A percentile compares a stretch with the other conserved stretches of the same genome.
phyloP scores from a whole-genome alignment of 179 eudicot species.

The Silene noctiflora region DNA sequence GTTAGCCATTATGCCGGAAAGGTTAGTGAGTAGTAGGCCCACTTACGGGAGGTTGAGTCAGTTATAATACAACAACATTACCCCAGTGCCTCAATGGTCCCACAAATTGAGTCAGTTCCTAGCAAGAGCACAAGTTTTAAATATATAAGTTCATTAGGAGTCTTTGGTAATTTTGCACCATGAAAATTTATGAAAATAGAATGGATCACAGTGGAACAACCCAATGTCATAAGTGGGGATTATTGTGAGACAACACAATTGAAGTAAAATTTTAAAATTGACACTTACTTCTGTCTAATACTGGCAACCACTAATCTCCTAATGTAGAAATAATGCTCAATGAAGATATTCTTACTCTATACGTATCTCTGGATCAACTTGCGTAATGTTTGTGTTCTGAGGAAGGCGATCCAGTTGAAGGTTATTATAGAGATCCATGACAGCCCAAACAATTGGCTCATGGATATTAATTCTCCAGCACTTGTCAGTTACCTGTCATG shows the following conservation, averaged over 20 bases:
- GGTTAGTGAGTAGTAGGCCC: too few species aligned
- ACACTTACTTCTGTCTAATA: neutral
- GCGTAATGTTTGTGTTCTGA: constrained; percentile 59
- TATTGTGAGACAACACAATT: neutral
- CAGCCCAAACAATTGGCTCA: constrained; percentile 96
- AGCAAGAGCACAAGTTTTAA: too few species aligned
- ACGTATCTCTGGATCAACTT: constrained; percentile 99
- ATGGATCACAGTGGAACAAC: neutral
- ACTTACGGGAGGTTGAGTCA: too few species aligned
- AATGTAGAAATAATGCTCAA: constrained; percentile 8
- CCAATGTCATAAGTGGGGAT: neutral
- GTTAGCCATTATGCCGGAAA: too few species aligned
- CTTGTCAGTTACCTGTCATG: constrained; percentile 75
- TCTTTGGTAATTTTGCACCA: neutral
- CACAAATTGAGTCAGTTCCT: too few species aligned
- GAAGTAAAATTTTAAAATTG: neutral
- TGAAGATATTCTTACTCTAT: constrained; percentile 59
- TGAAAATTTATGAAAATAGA: neutral
- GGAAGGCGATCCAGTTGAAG: constrained; percentile 85
- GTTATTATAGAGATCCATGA: constrained; percentile 69
- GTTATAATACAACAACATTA: too few species aligned
- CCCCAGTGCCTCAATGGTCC: too few species aligned
- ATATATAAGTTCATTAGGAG: neutral
- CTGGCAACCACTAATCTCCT: neutral
- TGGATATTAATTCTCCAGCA: constrained; percentile 88